Percentiles rank a stretch among this genome's conserved stretches.
These are phyloP conservation scores for Zymoseptoria pseudotritici DNA, from an alignment of 2,329 filamentous ascomycete species.

Conservation along the genomic window DNA sequence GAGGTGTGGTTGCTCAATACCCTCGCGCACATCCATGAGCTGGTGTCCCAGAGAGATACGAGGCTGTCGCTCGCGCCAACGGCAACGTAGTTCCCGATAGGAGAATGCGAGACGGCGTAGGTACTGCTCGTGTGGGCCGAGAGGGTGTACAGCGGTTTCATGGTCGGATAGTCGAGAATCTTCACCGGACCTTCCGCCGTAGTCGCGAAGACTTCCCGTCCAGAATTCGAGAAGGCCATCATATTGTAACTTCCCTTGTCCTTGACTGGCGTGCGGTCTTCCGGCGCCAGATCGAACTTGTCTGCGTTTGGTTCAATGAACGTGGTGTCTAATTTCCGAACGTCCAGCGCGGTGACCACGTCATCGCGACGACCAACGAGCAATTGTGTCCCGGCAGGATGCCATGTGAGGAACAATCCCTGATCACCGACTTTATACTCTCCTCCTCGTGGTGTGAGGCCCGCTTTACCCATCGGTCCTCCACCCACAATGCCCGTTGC, in stretches of 20 bases:
- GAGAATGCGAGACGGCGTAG: conserved; percentile 60
- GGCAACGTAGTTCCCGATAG: conserved; percentile 63
- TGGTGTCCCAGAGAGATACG: conserved; percentile 70
- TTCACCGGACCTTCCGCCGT: conserved; percentile 64
- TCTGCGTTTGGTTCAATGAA: conserved; percentile 9
- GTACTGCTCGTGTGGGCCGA: conserved; percentile 68
- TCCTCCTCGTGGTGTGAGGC: conserved; percentile 35
- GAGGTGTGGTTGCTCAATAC: conserved; percentile 61
- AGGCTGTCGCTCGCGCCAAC: conserved; percentile 69
- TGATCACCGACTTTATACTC: conserved; percentile 49
- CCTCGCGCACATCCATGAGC: conserved; percentile 66
- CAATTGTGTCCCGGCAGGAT: conserved; percentile 61
- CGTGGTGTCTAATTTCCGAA: conserved; percentile 16
- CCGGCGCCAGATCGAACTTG: conserved; percentile 11
- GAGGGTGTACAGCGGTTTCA: conserved; percentile 49
- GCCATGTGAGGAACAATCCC: conserved; percentile 54
- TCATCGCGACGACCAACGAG: conserved; percentile 66
- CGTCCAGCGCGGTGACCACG: conserved; percentile 26
- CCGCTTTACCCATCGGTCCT: conserved; percentile 32
- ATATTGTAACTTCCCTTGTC: conserved; percentile 56
- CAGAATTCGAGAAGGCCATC: conserved; percentile 66
- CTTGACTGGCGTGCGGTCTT: conserved; percentile 19
- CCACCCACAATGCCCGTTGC: conserved; percentile 36
- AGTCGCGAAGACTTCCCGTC: conserved; percentile 62
- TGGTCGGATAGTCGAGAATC: conserved; percentile 61